Conservation (phyloP, 2,329 filamentous ascomycete genomes). For the Berkeleyomyces basicola region DNA sequence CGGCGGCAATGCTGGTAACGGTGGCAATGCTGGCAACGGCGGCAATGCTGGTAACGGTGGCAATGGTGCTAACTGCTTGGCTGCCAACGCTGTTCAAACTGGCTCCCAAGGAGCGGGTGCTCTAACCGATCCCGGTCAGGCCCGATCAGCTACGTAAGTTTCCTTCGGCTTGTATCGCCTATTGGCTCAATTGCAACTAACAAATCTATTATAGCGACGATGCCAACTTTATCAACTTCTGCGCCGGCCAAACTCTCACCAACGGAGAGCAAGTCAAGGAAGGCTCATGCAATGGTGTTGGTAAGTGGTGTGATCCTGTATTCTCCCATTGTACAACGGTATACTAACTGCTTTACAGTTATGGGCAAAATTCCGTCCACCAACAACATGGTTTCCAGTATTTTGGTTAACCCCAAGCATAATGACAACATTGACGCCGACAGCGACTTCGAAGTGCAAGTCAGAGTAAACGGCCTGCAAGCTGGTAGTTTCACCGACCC, state of each 20-base stretch:
- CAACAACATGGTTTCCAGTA: slow-evolving; percentile 39
- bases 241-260: slow-evolving; percentile 35
- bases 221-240: slow-evolving; percentile 50
- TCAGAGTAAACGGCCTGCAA: slow-evolving; percentile 36
- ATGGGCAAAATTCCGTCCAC: slow-evolving; percentile 44
- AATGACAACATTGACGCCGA: slow-evolving; percentile 30
- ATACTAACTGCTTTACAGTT: slow-evolving; percentile 21
- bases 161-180: neutral
- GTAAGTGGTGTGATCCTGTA: slow-evolving; percentile 24
- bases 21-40: slow-evolving; percentile 17
- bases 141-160: slow-evolving; percentile 35
- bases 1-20: slow-evolving; percentile 7
- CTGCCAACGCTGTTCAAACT: slow-evolving; percentile 30
- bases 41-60: slow-evolving; percentile 17
- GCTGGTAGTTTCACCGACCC: slow-evolving; percentile 47
- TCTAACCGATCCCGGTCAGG: slow-evolving; percentile 29
- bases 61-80: slow-evolving; percentile 23
- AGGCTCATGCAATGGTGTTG: slow-evolving; percentile 48
- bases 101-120: slow-evolving; percentile 34
- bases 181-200: slow-evolving; percentile 12
- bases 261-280: slow-evolving; percentile 40
- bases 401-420: slow-evolving; percentile 37
- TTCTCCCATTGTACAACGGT: neutral
- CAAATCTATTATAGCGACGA: slow-evolving; percentile 27
- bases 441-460: slow-evolving; percentile 34